Percentiles rank a stretch among this genome's conserved stretches.
Evolutionary conservation across 495 filamentous ascomycete genomes (phyloP).

Genomic region (Aspergillus avenaceus): DNA sequence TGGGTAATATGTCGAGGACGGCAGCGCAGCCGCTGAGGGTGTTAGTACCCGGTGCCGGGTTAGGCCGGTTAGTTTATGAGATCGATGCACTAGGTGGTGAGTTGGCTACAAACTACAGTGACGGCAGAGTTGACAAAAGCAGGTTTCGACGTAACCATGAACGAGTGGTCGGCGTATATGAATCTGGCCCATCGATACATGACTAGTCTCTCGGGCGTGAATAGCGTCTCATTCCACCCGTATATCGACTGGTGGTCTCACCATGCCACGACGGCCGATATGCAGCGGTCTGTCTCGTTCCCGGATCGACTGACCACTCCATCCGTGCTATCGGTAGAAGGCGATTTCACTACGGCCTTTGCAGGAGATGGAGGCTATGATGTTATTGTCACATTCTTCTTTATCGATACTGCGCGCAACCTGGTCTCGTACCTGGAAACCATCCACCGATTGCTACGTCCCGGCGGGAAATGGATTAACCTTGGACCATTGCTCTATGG

Average conservation of each 20-base stretch:
- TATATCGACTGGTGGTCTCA: constrained; percentile 45
- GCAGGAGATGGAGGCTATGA: constrained; percentile 24
- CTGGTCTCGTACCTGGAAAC: constrained; percentile 39
- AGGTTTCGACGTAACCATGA: constrained; percentile 37
- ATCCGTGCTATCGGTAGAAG: constrained; percentile 29
- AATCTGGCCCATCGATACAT: constrained; percentile 35
- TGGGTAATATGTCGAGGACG: constrained; percentile 12
- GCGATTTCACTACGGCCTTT: constrained; percentile 37
- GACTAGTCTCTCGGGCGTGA: not conserved
- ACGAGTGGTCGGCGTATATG: constrained; percentile 43
- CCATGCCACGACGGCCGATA: constrained; percentile 30
- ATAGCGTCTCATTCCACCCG: constrained; percentile 29
- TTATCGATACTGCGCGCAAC: constrained; percentile 49
- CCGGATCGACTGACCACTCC: constrained; percentile 21
- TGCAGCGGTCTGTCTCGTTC: constrained; percentile 34
- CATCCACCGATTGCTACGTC: constrained; percentile 32
- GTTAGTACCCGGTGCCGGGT: constrained; percentile 39
- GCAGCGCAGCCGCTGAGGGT: constrained; percentile 19
- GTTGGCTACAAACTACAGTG: not conserved
- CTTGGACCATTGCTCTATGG: constrained; percentile 36
- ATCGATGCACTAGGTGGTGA: constrained; percentile 29
- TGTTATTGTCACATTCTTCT: constrained; percentile 44
- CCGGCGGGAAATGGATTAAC: constrained; percentile 44
- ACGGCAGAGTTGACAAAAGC: not conserved
- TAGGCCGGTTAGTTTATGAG: constrained; percentile 40